These are phyloP conservation scores for Podila clonocystis DNA, from an alignment of 192 early-diverging fungal species.

Conservation along the genomic window DNA sequence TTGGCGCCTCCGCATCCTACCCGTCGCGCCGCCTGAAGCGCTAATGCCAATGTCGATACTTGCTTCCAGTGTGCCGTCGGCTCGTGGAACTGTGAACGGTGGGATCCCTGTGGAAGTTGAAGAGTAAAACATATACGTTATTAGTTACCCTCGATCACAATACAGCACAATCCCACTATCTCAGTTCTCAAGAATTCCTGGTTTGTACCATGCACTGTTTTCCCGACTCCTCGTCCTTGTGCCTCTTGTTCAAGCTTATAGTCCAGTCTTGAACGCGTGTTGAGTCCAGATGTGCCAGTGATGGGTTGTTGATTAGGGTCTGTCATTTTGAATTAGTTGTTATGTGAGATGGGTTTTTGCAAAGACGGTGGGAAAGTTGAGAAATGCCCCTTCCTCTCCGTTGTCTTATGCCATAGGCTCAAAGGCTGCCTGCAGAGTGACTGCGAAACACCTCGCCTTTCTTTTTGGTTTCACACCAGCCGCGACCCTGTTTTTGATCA, in stretches of 20 bases:
- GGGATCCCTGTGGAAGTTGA: constrained; percentile 19
- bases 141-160: too few species aligned
- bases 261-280: constrained; percentile 13
- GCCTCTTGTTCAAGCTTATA: constrained; percentile 13
- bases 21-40: constrained; percentile 5
- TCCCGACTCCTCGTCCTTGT: constrained; percentile 7
- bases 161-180: background rate
- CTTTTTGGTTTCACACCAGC: background rate
- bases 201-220: constrained; percentile 14
- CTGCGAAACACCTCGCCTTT: background rate
- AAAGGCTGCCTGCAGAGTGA: background rate
- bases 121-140: background rate
- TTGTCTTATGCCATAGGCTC: background rate
- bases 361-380: constrained; percentile 4
- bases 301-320: constrained; percentile 11
- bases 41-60: constrained; percentile 10
- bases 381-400: too few species aligned
- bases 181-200: background rate
- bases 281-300: constrained; percentile 6
- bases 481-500: too few species aligned
- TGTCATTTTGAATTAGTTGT: constrained; percentile 6
- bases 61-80: constrained; percentile 37
- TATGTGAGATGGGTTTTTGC: constrained; percentile 24
- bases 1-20: constrained; percentile 41
- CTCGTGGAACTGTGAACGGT: constrained; percentile 42